These are phyloP conservation scores for Talaromyces sp. DNA, from an alignment of 2,329 filamentous ascomycete species.

Conservation along the genomic window DNA sequence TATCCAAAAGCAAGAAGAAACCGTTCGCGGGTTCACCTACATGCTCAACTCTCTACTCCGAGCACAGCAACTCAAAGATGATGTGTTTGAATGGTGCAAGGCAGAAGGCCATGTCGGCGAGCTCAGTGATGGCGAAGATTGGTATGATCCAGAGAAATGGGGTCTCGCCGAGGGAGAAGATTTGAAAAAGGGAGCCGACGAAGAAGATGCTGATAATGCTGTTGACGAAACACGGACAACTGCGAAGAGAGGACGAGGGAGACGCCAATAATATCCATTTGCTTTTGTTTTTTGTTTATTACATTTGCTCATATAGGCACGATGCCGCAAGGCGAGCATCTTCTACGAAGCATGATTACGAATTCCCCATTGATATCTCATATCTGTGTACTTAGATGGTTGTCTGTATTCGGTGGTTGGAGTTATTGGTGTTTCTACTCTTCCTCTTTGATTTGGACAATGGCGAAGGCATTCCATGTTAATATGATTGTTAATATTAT, in stretches of 20 bases:
- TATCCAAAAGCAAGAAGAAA: conserved; percentile 63
- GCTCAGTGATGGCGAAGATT: conserved; percentile 65
- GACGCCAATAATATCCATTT: conserved; percentile 14
- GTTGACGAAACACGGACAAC: conserved; percentile 37
- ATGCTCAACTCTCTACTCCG: conserved; percentile 54
- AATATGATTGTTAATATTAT: background rate
- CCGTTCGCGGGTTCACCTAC: conserved; percentile 53
- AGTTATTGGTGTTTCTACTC: background rate
- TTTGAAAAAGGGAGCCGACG: conserved; percentile 57
- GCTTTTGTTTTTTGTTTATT: background rate
- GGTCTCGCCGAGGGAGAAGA: conserved; percentile 50
- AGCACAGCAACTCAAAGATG: conserved; percentile 56
- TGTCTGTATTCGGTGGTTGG: background rate
- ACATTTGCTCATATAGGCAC: background rate
- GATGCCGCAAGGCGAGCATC: background rate
- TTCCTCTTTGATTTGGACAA: background rate
- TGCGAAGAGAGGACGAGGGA: conserved; percentile 36
- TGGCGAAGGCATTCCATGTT: background rate
- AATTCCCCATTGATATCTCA: background rate
- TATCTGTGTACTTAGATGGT: background rate
- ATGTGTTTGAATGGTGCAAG: conserved; percentile 58
- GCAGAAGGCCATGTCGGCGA: conserved; percentile 61
- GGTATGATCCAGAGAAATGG: conserved; percentile 62
- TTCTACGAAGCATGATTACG: background rate
- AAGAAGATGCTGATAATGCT: conserved; percentile 54